Evolutionary conservation across 75 land plant genomes (phyloP).

Genomic region (Picea sitchensis): DNA sequence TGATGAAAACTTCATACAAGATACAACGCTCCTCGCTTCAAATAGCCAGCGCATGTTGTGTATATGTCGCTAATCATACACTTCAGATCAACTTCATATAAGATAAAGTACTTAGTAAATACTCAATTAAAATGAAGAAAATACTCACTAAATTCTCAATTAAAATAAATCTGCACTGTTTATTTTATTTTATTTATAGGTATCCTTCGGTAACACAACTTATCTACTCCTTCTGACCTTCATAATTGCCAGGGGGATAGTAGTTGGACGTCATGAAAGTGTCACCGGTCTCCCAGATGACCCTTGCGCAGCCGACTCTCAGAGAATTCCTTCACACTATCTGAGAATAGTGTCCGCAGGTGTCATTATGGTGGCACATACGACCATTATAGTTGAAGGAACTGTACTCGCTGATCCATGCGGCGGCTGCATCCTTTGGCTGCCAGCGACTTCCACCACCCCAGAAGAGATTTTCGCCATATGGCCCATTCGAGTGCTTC

Average conservation of each 20-base stretch:
- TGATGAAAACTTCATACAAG: no score
- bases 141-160: no score
- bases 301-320: conserved; percentile 46
- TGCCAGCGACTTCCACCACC: conserved; percentile 10
- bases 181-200: no score
- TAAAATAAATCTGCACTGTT: no score
- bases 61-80: no score
- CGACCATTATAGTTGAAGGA: conserved; percentile 33
- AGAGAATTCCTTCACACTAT: conserved; percentile 48
- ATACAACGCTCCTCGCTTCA: no score
- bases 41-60: no score
- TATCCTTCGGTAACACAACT: no score
- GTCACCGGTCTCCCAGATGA: conserved; percentile 29
- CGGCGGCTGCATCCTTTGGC: conserved; percentile 30
- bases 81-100: no score
- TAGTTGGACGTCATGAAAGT: conserved; percentile 54
- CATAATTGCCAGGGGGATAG: conserved; percentile 50
- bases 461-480: conserved; percentile 48
- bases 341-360: conserved; percentile 56
- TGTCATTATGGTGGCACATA: conserved; percentile 27
- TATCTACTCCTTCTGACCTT: conserved; percentile 27
- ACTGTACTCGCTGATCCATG: conserved; percentile 40
- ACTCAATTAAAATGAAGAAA: no score
- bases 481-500: conserved; percentile 54
- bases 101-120: no score